Base-by-base conservation (phyloP, 176 grass and related monocot species). In the Calamus simplicifolius region DNA sequence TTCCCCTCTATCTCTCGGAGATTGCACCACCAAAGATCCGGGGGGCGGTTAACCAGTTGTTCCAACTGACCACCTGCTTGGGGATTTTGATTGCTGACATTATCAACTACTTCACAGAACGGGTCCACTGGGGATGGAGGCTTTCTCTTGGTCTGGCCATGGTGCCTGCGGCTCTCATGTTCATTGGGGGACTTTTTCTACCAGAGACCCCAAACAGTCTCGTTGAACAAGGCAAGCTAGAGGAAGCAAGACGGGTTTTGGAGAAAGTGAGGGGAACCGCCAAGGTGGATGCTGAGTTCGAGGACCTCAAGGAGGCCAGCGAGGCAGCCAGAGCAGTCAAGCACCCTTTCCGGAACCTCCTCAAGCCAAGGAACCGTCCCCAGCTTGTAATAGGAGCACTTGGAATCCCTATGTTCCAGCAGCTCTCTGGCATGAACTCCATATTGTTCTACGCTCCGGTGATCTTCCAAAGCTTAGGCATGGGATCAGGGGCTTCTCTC, bases 181-280 rank as follows among this genome's bases (percentile, higher is more conserved):
- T 92, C 19, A 61, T 82, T 4, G 93, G 93, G 5, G 93, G 84
- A 6, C 48, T 82, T 0, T 97, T 97, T 71, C 73, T 97, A 0
- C 87, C 92, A 0, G 92, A 98, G 67, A 98, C 93, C 14, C 93
- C 93, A n/a, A 98, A 98, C 56, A 98, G 92, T 66, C 83, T 96
- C 10, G 92, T 96, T 4, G 93, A 98, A 60, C 79, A 76, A 1
- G 93, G 93, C 0, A 16, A 4, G 16, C 63, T 98, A 0, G 93
- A 85, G 2, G 84, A 98, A 62, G 93, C 93, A 0, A 57, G 93
- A 1, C 58, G 50, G 4, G 63, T 92, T 43, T 72, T 98, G 18
- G 93, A 92, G 76, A 98, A 85, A 63, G 92, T 96, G 61, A 54
- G 93, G 3, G 93, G 87, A 13, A 98, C 93, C 3, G 35, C 17